phyloP scores from a whole-genome alignment of 306 rosid species.

The Potentilla sterilis region DNA sequence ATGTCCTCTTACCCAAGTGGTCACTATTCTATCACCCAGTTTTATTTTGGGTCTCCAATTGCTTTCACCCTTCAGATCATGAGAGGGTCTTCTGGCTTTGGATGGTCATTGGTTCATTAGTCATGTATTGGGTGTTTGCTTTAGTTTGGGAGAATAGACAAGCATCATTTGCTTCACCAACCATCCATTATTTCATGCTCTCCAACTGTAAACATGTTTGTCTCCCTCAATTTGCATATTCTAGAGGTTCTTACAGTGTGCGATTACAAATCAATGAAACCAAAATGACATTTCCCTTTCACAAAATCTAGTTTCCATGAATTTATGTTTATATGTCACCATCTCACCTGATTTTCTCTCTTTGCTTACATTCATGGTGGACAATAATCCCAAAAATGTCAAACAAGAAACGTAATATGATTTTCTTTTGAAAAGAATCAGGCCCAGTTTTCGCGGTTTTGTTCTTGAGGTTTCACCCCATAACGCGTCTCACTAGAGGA shows the following conservation, averaged over 20 bases:
- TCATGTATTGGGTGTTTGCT: slow-evolving; percentile 20
- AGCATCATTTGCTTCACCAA: slow-evolving; percentile 44
- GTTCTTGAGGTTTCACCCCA: too few relatives aligned
- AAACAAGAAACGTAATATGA: neutral
- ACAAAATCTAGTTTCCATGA: neutral
- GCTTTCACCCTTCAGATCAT: slow-evolving; percentile 18
- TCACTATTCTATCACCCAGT: slow-evolving; percentile 25
- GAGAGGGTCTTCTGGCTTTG: slow-evolving; percentile 8
- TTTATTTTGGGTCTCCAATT: neutral
- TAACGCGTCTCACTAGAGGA: too few relatives aligned
- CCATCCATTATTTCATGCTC: slow-evolving; percentile 34
- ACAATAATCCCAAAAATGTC: slow-evolving; percentile 7
- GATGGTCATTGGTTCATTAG: slow-evolving; percentile 15
- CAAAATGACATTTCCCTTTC: slow-evolving; percentile 3
- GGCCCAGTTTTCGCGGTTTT: too few relatives aligned
- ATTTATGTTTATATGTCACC: slow-evolving; percentile 12
- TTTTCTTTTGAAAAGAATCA: too few relatives aligned
- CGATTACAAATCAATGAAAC: slow-evolving; percentile 1
- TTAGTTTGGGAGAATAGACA: slow-evolving; percentile 26
- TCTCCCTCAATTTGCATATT: slow-evolving; percentile 13
- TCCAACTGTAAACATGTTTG: slow-evolving; percentile 44
- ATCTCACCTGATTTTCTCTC: slow-evolving; percentile 14
- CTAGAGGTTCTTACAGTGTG: slow-evolving; percentile 9
- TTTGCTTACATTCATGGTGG: neutral
- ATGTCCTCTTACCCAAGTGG: slow-evolving; percentile 19